Percentiles rank a stretch among this genome's conserved stretches.
Conservation (phyloP, 352 stramenopile genomes). For the Phytophthora melonis region DNA sequence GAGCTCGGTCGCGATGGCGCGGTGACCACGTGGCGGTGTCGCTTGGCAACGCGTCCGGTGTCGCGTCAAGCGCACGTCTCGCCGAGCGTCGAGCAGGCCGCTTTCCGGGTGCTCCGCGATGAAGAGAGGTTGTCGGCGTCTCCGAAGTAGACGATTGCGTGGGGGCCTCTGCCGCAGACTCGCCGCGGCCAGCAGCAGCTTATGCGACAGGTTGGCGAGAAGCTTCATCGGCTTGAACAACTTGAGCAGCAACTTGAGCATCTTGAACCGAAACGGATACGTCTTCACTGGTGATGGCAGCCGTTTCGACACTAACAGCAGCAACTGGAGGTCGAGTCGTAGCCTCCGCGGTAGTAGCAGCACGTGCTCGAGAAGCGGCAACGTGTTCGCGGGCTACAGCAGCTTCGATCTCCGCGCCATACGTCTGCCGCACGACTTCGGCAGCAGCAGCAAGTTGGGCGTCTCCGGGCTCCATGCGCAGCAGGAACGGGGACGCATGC, state of each 20-base stretch:
- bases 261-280: background rate
- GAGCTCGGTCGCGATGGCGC: background rate
- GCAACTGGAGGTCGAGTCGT: background rate
- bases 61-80: background rate
- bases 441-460: background rate
- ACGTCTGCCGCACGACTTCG: background rate
- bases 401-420: conserved; percentile 8
- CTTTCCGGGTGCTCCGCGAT: background rate
- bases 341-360: background rate
- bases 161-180: too few relatives aligned
- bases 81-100: background rate
- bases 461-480: background rate
- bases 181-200: background rate
- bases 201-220: background rate
- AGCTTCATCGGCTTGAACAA: background rate
- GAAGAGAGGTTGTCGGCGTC: background rate
- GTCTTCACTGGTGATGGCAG: background rate
- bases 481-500: background rate
- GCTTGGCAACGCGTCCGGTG: background rate
- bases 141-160: too few relatives aligned
- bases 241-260: background rate
- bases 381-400: background rate
- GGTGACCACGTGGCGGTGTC: background rate
- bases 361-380: background rate
- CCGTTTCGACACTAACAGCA: background rate